Conservation (phyloP, 1,284 basidiomycete genomes). For the Malassezia sympodialis region DNA sequence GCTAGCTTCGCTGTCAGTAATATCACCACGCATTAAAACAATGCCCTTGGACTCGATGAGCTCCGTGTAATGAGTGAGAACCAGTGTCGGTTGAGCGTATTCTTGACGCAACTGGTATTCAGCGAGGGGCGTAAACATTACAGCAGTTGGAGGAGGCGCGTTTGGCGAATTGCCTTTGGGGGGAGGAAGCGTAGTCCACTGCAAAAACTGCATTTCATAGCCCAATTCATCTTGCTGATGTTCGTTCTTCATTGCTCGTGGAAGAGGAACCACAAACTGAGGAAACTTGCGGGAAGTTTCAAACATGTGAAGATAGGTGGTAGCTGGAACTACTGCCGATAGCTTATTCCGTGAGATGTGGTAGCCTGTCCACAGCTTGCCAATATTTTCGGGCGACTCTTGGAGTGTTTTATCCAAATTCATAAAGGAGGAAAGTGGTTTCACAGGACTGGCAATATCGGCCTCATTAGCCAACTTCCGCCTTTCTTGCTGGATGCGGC, state of each 20-base stretch:
- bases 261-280: conserved; percentile 43
- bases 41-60: conserved; percentile 66
- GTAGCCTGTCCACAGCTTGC: conserved; percentile 44
- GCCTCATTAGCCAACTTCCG: conserved; percentile 14
- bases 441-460: conserved; percentile 23
- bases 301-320: conserved; percentile 31
- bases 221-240: conserved; percentile 21
- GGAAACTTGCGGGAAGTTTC: conserved; percentile 29
- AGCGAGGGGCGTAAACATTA: conserved; percentile 83
- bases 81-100: conserved; percentile 82
- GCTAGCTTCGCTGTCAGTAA: conserved; percentile 55
- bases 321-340: conserved; percentile 37
- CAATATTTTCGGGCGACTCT: conserved; percentile 26
- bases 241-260: conserved; percentile 25
- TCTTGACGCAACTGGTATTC: conserved; percentile 81
- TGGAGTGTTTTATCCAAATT: conserved; percentile 32
- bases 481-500: not conserved
- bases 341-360: conserved; percentile 44
- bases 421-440: conserved; percentile 24
- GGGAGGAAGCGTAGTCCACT: conserved; percentile 36
- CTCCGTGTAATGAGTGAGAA: conserved; percentile 85
- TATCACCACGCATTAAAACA: conserved; percentile 82
- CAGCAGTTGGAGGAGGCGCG: conserved; percentile 48
- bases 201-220: conserved; percentile 43
- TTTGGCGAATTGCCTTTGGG: not conserved